Evolutionary conservation across 116 monocot species (phyloP).

Genomic region (Posidonia oceanica): DNA sequence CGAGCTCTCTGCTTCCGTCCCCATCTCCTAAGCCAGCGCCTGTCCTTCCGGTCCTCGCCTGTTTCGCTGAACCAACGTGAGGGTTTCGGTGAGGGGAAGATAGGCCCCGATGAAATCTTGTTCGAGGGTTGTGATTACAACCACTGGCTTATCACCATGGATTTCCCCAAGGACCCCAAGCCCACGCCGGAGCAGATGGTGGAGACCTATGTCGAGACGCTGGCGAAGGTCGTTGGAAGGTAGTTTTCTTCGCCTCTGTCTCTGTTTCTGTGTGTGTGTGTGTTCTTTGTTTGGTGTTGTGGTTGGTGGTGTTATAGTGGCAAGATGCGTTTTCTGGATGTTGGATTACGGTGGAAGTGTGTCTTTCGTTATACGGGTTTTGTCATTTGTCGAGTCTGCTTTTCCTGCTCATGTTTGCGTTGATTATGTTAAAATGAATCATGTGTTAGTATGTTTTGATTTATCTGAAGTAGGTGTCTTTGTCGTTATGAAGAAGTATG

Average conservation of each 20-base stretch:
- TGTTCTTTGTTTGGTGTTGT: not conserved
- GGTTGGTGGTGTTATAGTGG: not conserved
- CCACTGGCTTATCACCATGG: slow-evolving; percentile 97
- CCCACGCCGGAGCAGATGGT: slow-evolving; percentile 94
- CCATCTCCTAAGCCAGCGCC: slow-evolving; percentile 3
- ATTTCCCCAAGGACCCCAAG: slow-evolving; percentile 76
- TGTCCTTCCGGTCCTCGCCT: slow-evolving; percentile 34
- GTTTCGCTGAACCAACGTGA: slow-evolving; percentile 7
- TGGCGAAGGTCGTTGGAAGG: slow-evolving; percentile 87
- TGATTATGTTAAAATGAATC: too few species aligned
- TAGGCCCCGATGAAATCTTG: slow-evolving; percentile 69
- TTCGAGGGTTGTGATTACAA: slow-evolving; percentile 98
- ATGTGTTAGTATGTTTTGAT: too few species aligned
- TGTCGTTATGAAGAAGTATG: too few species aligned
- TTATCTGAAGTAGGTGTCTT: too few species aligned
- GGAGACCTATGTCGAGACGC: slow-evolving; percentile 85
- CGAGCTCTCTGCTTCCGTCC: not conserved
- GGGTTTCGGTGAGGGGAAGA: slow-evolving; percentile 27
- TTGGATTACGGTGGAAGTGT: too few species aligned
- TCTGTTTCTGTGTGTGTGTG: not conserved
- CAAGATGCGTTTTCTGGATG: not conserved
- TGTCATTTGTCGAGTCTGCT: too few species aligned
- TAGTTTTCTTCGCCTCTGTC: not conserved
- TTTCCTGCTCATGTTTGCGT: too few species aligned
- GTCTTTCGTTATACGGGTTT: too few species aligned